Base-by-base conservation (phyloP, 805 yeast genomes). In the Lipomyces sp. region DNA sequence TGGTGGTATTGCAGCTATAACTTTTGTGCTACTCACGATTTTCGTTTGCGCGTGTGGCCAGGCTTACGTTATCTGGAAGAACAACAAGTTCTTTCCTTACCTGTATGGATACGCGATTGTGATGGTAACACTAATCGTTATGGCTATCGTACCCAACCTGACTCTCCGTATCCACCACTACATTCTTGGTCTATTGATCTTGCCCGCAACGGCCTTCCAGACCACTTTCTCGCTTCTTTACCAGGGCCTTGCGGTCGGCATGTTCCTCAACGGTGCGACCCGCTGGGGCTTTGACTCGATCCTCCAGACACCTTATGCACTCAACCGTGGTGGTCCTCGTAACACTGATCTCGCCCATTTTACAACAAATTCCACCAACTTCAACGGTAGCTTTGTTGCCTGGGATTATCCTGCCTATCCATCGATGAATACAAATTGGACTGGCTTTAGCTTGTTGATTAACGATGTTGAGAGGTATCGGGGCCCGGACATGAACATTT, bases 281-380 rank as follows among this genome's bases (percentile, higher is more conserved):
- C 81, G 96, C 64, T 94, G 99, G 99, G 98, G 95, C 64, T 87
- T 90, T 73, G 98, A 96, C 1, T 87, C 97, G 13, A 86, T 94
- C 64, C 86, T 90, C 1, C 97, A 94, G 74, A 90, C 97, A 0
- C 84, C 84, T 57, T 60, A 57, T 56, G 63, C 59, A 53, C 69
- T 68, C 33, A 64, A 53, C 60, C 71, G 71, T 45, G 71, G 71
- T 7, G 71, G 71, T 3, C 71, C 71, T 10, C 66, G 66, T 7
- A 39, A 66, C 59, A 66, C 71, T 32, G 70, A 66, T 51, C 66
- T 68, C 53, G 71, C 71, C 6, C 60, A 51, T 37, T 68, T 68
- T 65, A 68, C 71, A 4, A 68, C 71, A 53, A 66, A 65, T 57
- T 53, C 67, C 51, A 66, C 67, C 11, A 68, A 68, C 64, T 68